Evolutionary conservation across 2,329 filamentous ascomycete genomes (phyloP), one percentile per base, ranked within the genome.

Genomic region (Penicillium sp.): DNA sequence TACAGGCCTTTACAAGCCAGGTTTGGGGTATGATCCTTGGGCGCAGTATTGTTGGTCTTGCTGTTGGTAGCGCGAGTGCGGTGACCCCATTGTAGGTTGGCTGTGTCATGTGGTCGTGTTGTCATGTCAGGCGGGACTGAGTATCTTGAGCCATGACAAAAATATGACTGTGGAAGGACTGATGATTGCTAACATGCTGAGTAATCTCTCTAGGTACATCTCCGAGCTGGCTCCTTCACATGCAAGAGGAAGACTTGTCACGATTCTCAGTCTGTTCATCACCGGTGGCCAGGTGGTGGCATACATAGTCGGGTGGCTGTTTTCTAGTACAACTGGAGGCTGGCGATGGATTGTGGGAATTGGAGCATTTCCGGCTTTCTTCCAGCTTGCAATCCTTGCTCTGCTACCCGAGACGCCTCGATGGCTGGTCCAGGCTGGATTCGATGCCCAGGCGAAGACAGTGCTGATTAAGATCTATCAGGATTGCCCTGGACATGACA

Each of bases 321-420:
- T 95, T 47, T 75, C 73, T 41, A 77, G 81, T 6, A 76, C 78
- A 7, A 52, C 59, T 7, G 78, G 77, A 12, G 88, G 85, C 1
- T 97, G 91, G 90, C 77, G 88, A 43, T 94, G 87, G 83, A 90
- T 95, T 80, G 89, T 96, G 0, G 90, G 90, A 0, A 69, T 96
- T 0, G 91, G 90, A 0, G 86, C 86, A 8, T 54, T 85, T 24
- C 91, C 91, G 0, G 90, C 89, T 0, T 66, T 79, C 0, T 48
- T 89, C 3, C 91, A 96, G 65, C 78, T 81, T 5, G 64, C 75
- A 0, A 71, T 94, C 48, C 71, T 96, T 52, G 59, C 81, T 2
- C 74, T 81, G 45, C 84, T 95, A 79, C 89, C 89, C 0, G 91
- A 97, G 69, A 94, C 87, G 12, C 91, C 91, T 31, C 77, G 91